Evolutionary conservation across 2,329 filamentous ascomycete species (phyloP), one percentile per base, ranked within the genome.

Genomic region (Aschersonia sp.): DNA sequence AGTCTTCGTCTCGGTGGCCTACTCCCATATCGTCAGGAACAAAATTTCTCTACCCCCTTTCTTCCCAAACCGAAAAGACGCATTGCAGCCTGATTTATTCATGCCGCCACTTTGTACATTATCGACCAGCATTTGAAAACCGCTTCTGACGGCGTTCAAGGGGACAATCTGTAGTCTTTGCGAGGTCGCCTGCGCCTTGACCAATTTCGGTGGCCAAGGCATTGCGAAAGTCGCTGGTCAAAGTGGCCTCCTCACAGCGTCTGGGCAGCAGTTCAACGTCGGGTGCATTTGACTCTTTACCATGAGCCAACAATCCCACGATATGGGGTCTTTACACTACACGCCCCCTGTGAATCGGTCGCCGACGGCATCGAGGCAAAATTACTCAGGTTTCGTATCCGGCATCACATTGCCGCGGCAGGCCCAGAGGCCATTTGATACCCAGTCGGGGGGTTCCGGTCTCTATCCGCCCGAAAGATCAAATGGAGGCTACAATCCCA

Each of bases 391-490:
- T 71, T 82, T 71, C 72, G 74, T 50, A 69, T 61, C 61, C 10
- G 66, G 66, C 31, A 54, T 70, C 43, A 68, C 67, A 5, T 60
- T 71, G 9, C 68, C 68, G 9, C 60, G 68, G 31, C 68, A 71
- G 61, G 71, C 80, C 43, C 89, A 88, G 56, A 78, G 87, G 56
- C 84, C 85, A 55, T 86, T 89, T 61, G 88, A 94, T 60, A 78
- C 75, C 51, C 78, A 80, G 49, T 75, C 87, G 60, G 66, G 65
- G 42, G 68, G 69, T 0, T 75, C 80, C 45, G 78, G 78, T 50
- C 72, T 89, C 47, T 94, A 91, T 65, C 72, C 74, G 12, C 73
- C 77, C 46, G 86, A 92, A 66, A 66, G 84, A 72, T 65, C 80
- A 71, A 63, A 71, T 72, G 56, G 77, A 71, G 59, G 72, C 73